Conservation (phyloP, 768 basidiomycete genomes). For the Coprinopsis sp. region DNA sequence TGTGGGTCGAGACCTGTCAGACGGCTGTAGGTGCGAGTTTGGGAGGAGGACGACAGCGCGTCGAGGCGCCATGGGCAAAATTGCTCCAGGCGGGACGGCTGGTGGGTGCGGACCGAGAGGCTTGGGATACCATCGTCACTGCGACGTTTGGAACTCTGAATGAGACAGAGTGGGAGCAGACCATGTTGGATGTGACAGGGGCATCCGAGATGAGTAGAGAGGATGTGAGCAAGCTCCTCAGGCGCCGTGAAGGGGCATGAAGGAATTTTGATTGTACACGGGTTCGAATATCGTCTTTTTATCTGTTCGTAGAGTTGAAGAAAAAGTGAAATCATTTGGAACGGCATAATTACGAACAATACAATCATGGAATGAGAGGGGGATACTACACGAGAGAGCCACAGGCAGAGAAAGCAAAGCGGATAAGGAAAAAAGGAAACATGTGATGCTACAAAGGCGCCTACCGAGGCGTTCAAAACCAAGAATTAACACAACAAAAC, state of each 20-base stretch:
- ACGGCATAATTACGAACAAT: too few species aligned
- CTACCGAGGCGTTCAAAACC: too few species aligned
- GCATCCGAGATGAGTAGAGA: slow-evolving; percentile 58
- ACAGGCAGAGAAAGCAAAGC: slow-evolving; percentile 1
- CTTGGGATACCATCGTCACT: slow-evolving; percentile 43
- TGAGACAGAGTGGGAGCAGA: slow-evolving; percentile 54
- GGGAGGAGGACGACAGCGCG: slow-evolving; percentile 43
- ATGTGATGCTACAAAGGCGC: background rate
- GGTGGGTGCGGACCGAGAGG: slow-evolving; percentile 53
- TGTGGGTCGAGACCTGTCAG: slow-evolving; percentile 81
- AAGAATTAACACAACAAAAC: slow-evolving; percentile 20
- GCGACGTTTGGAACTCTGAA: slow-evolving; percentile 43
- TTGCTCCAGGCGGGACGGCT: slow-evolving; percentile 69
- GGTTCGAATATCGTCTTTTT: too few species aligned
- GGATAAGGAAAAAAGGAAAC: background rate
- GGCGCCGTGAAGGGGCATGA: slow-evolving; percentile 33
- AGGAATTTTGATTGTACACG: slow-evolving; percentile 8
- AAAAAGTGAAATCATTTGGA: too few species aligned
- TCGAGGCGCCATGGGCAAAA: slow-evolving; percentile 73
- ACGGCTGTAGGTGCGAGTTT: slow-evolving; percentile 47
- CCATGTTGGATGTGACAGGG: slow-evolving; percentile 48
- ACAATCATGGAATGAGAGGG: too few species aligned
- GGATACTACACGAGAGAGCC: background rate
- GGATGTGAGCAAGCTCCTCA: slow-evolving; percentile 56
- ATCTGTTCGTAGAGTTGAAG: too few species aligned